Conservation (phyloP, 352 stramenopile species). For the Nothophytophthora sp. region DNA sequence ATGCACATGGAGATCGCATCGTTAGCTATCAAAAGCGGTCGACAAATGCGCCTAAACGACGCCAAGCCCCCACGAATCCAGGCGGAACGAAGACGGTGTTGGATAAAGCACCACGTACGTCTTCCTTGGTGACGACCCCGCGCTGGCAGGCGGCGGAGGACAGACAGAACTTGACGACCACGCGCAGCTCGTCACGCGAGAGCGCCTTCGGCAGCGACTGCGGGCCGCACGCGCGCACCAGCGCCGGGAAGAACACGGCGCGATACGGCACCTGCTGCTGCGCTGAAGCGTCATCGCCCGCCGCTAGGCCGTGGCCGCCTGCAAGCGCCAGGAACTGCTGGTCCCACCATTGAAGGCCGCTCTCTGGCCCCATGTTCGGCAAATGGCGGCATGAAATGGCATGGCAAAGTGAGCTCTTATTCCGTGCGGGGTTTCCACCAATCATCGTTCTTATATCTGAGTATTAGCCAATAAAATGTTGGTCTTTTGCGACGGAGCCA, state of each 20-base stretch:
- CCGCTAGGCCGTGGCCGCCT: constrained; percentile 2
- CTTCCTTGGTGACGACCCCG: constrained; percentile 43
- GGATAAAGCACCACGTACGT: constrained; percentile 25
- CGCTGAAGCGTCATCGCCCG: background rate
- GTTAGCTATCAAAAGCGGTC: background rate
- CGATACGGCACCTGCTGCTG: constrained; percentile 36
- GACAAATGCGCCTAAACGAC: too few relatives aligned
- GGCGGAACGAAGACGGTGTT: too few relatives aligned
- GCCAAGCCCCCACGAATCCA: too few relatives aligned
- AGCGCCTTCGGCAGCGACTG: constrained; percentile 35
- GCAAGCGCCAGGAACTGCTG: background rate
- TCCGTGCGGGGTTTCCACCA: background rate
- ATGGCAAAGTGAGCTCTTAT: background rate
- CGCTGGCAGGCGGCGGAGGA: constrained; percentile 38
- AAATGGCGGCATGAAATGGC: background rate
- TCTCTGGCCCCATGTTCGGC: background rate
- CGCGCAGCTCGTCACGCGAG: constrained; percentile 58
- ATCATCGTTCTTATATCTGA: background rate
- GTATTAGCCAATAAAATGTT: background rate
- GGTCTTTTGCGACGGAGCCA: background rate
- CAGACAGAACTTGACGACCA: constrained; percentile 59
- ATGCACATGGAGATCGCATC: constrained; percentile 3
- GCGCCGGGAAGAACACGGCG: constrained; percentile 50
- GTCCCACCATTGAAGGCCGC: background rate
- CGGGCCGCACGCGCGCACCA: constrained; percentile 40